Base-by-base conservation (phyloP, 1,284 basidiomycete species). In the Trichosporon asahii region DNA sequence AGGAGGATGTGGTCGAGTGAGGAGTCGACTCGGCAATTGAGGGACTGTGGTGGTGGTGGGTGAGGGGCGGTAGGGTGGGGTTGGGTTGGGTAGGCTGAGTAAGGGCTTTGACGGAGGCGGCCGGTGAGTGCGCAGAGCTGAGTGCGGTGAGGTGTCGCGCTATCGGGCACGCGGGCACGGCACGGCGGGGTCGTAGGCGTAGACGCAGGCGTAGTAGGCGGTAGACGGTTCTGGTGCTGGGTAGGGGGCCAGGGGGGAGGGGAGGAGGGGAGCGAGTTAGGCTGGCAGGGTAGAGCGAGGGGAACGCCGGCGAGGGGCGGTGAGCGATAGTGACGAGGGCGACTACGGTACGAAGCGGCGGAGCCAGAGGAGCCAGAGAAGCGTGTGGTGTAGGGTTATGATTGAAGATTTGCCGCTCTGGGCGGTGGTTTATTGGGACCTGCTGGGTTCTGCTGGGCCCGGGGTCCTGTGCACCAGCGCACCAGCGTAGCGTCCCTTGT, bases 391-490 rank as follows among this genome's bases (percentile, higher is more conserved):
- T 25, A 21, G 49, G 49, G 49, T 23, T 53, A 25, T 53, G 49
- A 53, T 53, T 53, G 49, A 53, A 53, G 49, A 53, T 53, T 53
- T 53, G 49, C 49, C 49, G 49, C 49, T 53, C 49, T 53, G 49
- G 49, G 49, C 23, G 49, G 23, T 21, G 9, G 49, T 18, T 23
- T 2, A 21, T 18, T 46, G 31, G 31, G 31, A 8, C 4, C 44
- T 46, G 44, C 18, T 6, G 18, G 18, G 44, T 25, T n/a, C 2
- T 14, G 18, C 49, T 53, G 49, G 23, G 49, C 21, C 49, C n/a
- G 49, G 49, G 49, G 49, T 53, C 49, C 49, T 53, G 21, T 53
- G 49, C 44, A 46, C 44, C 44, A n/a, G 18, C 44, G 44, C 49
- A 53, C 49, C 49, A 53, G 49, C 49, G 49, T 53, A 25, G 49